Evolutionary conservation across 768 basidiomycete genomes (phyloP), one percentile per base, ranked within the genome.

Genomic region (Pisolithus tinctorius): DNA sequence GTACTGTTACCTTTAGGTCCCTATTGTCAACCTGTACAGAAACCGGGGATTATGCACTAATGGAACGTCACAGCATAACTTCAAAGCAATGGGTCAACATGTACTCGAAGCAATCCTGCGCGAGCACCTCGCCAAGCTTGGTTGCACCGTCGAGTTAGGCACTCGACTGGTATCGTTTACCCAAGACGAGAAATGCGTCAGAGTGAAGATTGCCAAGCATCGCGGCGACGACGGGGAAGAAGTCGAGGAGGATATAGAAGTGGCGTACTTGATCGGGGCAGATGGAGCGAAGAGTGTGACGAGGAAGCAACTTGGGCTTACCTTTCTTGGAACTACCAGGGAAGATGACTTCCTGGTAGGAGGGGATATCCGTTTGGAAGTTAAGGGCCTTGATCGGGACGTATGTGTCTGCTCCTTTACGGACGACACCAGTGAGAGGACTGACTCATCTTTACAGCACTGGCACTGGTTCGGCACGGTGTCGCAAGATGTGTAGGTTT

Each of bases 81-180:
- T 47, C 0, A 54, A 13, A 39, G 6, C 55, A 0, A 45, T 67
- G 11, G 65, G 65, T 20, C 69, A 71, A 44, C 52, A 62, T 2
- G 10, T 10, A 3, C 45, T 64, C 5, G 74, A 78, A 53, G 63
- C 55, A 0, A 55, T 62, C 23, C 20, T 58, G 3, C 48, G 59
- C 34, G 46, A 45, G 27, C 60, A 58, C 41, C 51, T 65, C n/a
- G 57, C 57, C 29, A 60, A 59, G 8, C 52, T 58, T 6, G 57
- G 54, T 0, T 68, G 66, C 46, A 41, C 38, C 10, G 66, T 79
- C 13, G 77, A 81, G 53, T 49, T 72, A 17, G 72, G 70, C 14
- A 74, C 74, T 2, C 74, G 76, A 49, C 68, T 81, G 8, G 41
- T 59, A n/a, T 72, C 72, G 0, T 73, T 81, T 39, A 62, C 69